Base-by-base conservation (phyloP, 148 eudicot species). In the Camellia sinensis region DNA sequence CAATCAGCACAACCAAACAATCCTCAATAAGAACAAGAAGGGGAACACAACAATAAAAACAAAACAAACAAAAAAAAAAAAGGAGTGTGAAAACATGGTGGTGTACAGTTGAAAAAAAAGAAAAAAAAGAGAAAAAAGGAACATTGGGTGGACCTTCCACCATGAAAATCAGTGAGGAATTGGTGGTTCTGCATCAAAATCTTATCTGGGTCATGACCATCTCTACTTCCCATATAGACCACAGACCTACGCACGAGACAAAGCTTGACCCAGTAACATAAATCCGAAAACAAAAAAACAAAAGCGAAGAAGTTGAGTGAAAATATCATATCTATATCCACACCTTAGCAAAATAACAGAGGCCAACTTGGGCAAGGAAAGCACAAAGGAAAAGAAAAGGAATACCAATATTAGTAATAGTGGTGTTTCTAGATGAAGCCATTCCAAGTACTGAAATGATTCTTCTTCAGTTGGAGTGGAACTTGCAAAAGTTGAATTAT, bases 221-320 rank as follows among this genome's bases (percentile, higher is more conserved):
- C 87, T 45, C 63, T 84, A 83, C 84, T 80, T 43, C 91, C 91
- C 91, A 86, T 88, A 73, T 88, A 88, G 64, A 88, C 89, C 59
- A 86, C 91, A 82, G 43, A 88, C 82, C 91, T 88, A 80, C 73
- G 77, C 2, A 74, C 17, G 60, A 3, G 52, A 48, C 52, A 4
- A 29, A 48, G 6, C 52, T 48, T 48, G 52, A 17, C 52, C 52
- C 52, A 71, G 29, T 5, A 21, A 52, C 50, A 11, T 43, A 9
- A 19, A 68, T 62, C 67, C 22, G 62, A 0, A 60, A 81, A 44
- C 74, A 48, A 65, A 22, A 15, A 1, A 4, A 15, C 37, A 67
- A 6, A 44, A 46, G 15, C n/a, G 6, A 14, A n/a, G n/a, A 70
- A 13, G 54, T 0, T 53, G 56, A 46, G 46, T 4, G 3, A 60